Evolutionary conservation across 495 filamentous ascomycete genomes (phyloP).

Genomic region (Neurospora sp.): DNA sequence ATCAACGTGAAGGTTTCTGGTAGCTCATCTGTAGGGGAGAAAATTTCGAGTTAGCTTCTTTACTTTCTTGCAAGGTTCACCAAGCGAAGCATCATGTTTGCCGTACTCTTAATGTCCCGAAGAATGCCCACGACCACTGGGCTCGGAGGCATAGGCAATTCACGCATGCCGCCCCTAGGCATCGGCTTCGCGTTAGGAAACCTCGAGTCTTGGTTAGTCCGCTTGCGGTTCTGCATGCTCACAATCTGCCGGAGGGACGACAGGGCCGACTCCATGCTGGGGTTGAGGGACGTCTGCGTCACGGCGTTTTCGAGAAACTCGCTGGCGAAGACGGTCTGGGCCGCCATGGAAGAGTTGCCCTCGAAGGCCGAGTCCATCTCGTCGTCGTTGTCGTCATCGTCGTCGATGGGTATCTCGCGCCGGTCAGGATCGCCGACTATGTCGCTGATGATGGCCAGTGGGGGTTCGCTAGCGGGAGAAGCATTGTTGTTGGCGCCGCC

Average conservation of each 20-base stretch:
- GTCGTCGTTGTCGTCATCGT: slow-evolving; percentile 19
- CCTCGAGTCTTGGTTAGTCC: slow-evolving; percentile 31
- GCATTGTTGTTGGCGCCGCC: neutral
- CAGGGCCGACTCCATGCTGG: slow-evolving; percentile 47
- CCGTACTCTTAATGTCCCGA: slow-evolving; percentile 30
- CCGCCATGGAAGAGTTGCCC: slow-evolving; percentile 48
- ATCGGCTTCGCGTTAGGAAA: slow-evolving; percentile 34
- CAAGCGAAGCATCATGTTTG: no score
- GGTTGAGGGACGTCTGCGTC: slow-evolving; percentile 39
- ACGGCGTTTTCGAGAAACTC: slow-evolving; percentile 53
- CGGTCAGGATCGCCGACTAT: slow-evolving; percentile 1
- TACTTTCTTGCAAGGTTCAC: no score
- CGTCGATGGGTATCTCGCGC: neutral
- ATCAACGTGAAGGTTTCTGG: slow-evolving; percentile 30
- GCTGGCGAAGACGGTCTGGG: slow-evolving; percentile 55
- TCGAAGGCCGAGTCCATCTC: slow-evolving; percentile 43
- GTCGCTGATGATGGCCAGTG: neutral
- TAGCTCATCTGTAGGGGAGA: slow-evolving; percentile 4
- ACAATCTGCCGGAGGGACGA: slow-evolving; percentile 49
- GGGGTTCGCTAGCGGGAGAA: neutral
- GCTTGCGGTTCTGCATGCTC: slow-evolving; percentile 33
- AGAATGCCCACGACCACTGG: slow-evolving; percentile 41
- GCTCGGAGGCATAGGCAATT: slow-evolving; percentile 47
- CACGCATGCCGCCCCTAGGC: slow-evolving; percentile 30
- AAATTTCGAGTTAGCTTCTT: no score